Conservation (phyloP, 108 stramenopile species). For the Cyclostephanos invisitatus region DNA sequence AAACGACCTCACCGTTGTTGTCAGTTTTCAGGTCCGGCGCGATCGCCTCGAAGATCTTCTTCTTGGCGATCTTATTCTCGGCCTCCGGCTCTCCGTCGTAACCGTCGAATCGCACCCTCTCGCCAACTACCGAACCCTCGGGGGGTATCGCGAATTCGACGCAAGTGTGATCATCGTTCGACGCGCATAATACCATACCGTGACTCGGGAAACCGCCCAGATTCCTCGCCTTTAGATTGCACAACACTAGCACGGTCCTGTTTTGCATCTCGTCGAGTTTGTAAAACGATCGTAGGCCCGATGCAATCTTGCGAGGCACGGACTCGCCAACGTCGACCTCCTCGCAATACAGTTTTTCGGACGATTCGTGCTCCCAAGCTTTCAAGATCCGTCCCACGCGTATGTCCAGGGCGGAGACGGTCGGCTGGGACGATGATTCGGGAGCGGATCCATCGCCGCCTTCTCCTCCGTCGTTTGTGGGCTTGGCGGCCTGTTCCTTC, state of each 20-base stretch:
- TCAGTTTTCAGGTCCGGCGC: constrained; percentile 83
- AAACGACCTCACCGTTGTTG: constrained; percentile 71
- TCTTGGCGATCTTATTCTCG: constrained; percentile 89
- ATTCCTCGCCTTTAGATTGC: constrained; percentile 92
- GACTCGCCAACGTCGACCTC: constrained; percentile 95
- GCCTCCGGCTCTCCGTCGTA: constrained; percentile 75
- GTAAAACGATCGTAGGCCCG: constrained; percentile 93
- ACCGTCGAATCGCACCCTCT: constrained; percentile 79
- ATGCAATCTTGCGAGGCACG: constrained; percentile 86
- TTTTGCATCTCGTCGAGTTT: constrained; percentile 80
- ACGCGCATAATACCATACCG: constrained; percentile 93
- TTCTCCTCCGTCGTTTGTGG: constrained; percentile 21
- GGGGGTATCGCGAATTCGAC: constrained; percentile 88
- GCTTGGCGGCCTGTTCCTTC: constrained; percentile 37
- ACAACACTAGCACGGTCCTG: constrained; percentile 88
- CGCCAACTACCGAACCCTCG: constrained; percentile 72
- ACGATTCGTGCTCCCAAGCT: constrained; percentile 93
- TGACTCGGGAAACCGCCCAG: constrained; percentile 89
- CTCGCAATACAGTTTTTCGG: constrained; percentile 97
- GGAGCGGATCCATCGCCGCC: constrained; percentile 14
- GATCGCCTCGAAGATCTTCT: constrained; percentile 86
- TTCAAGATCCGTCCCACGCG: constrained; percentile 92
- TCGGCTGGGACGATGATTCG: constrained; percentile 29
- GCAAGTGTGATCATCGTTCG: constrained; percentile 72
- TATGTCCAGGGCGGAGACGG: constrained; percentile 86